These are phyloP conservation scores for Circinella umbellata DNA, from an alignment of 371 early-diverging fungal genomes.

Conservation along the genomic window DNA sequence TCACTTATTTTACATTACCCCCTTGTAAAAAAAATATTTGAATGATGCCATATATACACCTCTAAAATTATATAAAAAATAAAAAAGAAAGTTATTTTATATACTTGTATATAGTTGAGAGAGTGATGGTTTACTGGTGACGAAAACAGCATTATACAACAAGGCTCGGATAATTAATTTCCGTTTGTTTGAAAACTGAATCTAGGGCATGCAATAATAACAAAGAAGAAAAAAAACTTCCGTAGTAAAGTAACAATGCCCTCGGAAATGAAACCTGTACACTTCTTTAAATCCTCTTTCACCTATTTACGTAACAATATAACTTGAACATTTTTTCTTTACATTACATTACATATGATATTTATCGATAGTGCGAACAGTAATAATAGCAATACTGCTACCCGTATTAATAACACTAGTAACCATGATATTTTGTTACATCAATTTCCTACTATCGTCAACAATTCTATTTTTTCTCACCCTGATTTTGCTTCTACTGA, in stretches of 20 bases:
- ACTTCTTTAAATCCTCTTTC: not conserved
- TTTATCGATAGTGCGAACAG: not conserved
- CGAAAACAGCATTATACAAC: no score
- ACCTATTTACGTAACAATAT: not conserved
- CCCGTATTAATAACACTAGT: no score
- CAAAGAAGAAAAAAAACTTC: constrained; percentile 13
- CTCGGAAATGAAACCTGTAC: not conserved
- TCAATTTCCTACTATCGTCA: not conserved
- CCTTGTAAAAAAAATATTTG: no score
- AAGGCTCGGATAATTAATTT: not conserved
- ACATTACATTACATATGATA: not conserved
- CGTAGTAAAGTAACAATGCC: not conserved
- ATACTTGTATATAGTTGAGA: no score
- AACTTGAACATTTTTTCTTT: not conserved
- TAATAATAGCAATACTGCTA: not conserved
- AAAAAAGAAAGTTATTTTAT: no score
- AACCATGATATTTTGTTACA: not conserved
- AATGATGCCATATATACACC: no score
- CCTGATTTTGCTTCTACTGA: no score
- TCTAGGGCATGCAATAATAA: not conserved
- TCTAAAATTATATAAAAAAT: no score
- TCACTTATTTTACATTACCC: no score
- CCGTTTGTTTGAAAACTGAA: not conserved
- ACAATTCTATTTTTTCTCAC: no score
- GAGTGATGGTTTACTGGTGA: no score